These are phyloP conservation scores for Cryptosporidium tyzzeri DNA, from an alignment of 169 alveolate genomes.

Conservation along the genomic window DNA sequence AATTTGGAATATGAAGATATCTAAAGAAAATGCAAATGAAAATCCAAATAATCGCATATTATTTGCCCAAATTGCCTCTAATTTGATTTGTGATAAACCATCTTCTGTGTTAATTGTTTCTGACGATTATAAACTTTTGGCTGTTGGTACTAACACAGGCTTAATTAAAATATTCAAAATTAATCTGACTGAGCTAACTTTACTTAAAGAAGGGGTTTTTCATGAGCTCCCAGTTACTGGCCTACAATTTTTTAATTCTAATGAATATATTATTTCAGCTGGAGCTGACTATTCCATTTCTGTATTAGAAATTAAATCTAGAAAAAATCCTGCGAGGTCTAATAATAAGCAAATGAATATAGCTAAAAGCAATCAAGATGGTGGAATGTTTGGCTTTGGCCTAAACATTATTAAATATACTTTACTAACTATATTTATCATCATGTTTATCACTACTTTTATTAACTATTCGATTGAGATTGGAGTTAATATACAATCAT, in stretches of 20 bases:
- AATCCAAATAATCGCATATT: background rate
- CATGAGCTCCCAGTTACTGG: slow-evolving; percentile 76
- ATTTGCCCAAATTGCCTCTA: slow-evolving; percentile 32
- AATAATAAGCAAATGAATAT: background rate
- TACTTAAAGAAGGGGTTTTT: slow-evolving; percentile 22
- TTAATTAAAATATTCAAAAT: slow-evolving; percentile 17
- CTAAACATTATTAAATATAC: slow-evolving; percentile 9
- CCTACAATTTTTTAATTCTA: slow-evolving; percentile 22
- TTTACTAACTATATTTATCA: background rate
- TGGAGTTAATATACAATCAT: background rate
- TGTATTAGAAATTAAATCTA: background rate
- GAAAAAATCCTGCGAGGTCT: background rate
- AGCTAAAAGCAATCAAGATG: background rate
- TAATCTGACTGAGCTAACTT: slow-evolving; percentile 25
- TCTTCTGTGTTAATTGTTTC: slow-evolving; percentile 35
- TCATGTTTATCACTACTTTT: background rate
- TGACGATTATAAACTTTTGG: slow-evolving; percentile 13
- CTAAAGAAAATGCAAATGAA: slow-evolving; percentile 13
- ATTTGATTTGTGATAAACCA: slow-evolving; percentile 62
- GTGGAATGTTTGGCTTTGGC: background rate
- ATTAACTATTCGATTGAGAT: slow-evolving; percentile 9
- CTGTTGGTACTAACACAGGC: slow-evolving; percentile 70
- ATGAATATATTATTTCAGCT: slow-evolving; percentile 53
- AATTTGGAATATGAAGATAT: slow-evolving; percentile 58
- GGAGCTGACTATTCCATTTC: slow-evolving; percentile 72